Evolutionary conservation across 106 monocot genomes (phyloP), one percentile per base, ranked within the genome.

Genomic region (Amphibolis antarctica): DNA sequence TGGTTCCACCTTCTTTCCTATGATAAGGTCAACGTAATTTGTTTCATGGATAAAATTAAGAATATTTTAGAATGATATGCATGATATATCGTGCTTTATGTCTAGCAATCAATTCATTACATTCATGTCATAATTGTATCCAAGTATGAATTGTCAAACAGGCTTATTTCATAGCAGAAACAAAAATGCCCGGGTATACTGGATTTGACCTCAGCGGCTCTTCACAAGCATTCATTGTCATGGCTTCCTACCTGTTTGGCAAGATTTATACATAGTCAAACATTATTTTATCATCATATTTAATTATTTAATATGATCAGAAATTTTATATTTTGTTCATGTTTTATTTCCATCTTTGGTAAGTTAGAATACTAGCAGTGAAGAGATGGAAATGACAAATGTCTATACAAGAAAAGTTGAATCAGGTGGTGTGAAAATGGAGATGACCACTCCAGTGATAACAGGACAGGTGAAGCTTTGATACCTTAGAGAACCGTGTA

Each of bases 301-400:
- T n/a, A n/a, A n/a, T n/a, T n/a, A n/a, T n/a, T n/a, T n/a, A n/a
- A n/a, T n/a, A n/a, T n/a, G n/a, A n/a, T n/a, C n/a, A n/a, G n/a
- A n/a, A n/a, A n/a, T n/a, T 36, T 36, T 36, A 4, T 36, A 2
- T 36, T 36, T 36, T 36, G 36, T 36, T 36, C 7, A 36, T 36
- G 4, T 7, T 49, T 10, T 49, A 12, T 10, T 55, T 12, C 24
- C 12, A 4, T 23, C 10, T 9, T 55, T 55, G 36, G 36, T 20
- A 15, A 30, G 56, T 22, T 49, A 93, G 85, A 93, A 93, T 60
- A 81, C 71, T 30, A 23, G 25, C 17, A 78, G 51, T 66, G 80
- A 93, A 56, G 69, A 77, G 71, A 93, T 93, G 92, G 78, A 88
- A 66, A 93, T 93, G 92, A 93, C 92, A 28, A 83, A 88, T 59